Base-by-base conservation (phyloP, 345 rosid genomes). In the Dimocarpus longan region DNA sequence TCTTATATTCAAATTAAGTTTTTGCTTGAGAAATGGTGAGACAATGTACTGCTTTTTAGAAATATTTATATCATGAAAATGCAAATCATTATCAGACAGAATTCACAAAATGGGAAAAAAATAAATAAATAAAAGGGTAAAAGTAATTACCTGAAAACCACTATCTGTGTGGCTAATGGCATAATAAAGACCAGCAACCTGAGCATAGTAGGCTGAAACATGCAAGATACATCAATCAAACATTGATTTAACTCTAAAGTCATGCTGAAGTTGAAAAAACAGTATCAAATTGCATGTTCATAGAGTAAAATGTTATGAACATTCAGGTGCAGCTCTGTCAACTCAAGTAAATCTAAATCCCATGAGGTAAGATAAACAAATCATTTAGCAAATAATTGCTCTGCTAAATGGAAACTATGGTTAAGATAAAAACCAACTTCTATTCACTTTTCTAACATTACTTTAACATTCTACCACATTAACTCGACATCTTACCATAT, bases 121-220 rank as follows among this genome's bases (percentile, higher is more conserved):
- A 46, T 46, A 46, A 46, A 6, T 26, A 26, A 72, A 76, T 42
- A 57, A 19, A 15, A 64, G 16, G 16, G 46, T 44, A 67, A 19
- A 9, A 24, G 52, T 37, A 10, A 68, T 40, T 78, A 93, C 97
- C 98, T 92, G 87, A 83, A 95, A 93, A 76, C 99, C 98, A 78
- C 84, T 71, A 48, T 88, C 89, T 13, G 87, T 81, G 16, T 78
- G 82, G 83, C 68, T 75, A 79, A 95, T 87, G 74, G 76, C 70
- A 75, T 93, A 95, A 82, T 84, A 68, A 76, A 95, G 91, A 72
- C 97, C 98, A 86, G 99, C 99, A 86, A 92, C 95, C 82, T 88
- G 86, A 24, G 98, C 99, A 86, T 92, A 90, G 83, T 93, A 95
- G 77, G 98, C 98, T 95, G 90, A 68, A 87, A 85, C 77, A 83